A percentile compares a stretch with the other conserved stretches of the same genome.
Conservation (phyloP, 805 yeast genomes). For the Jamesozyma lodderae region DNA sequence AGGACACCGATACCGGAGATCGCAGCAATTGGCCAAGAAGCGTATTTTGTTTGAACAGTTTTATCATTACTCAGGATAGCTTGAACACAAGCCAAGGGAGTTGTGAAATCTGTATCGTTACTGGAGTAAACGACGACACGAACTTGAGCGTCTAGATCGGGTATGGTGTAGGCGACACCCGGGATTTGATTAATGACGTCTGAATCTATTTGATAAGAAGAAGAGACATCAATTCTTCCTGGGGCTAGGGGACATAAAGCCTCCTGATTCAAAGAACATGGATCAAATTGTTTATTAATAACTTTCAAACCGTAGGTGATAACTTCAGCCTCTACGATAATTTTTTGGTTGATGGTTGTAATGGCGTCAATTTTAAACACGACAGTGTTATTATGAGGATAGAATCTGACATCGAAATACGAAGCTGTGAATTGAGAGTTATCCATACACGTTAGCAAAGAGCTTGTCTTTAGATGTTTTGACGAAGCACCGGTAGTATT, state of each 20-base stretch:
- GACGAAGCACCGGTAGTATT: no score
- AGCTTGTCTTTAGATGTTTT: conserved; percentile 40
- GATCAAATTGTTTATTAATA: conserved; percentile 43
- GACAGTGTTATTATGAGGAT: conserved; percentile 55
- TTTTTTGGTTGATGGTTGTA: conserved; percentile 65
- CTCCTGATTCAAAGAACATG: conserved; percentile 53
- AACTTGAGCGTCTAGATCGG: conserved; percentile 90
- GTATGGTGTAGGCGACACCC: conserved; percentile 76
- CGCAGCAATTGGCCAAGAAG: conserved; percentile 94
- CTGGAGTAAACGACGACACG: conserved; percentile 54
- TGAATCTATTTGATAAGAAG: conserved; percentile 37
- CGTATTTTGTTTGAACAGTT: conserved; percentile 87
- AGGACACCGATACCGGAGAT: conserved; percentile 80
- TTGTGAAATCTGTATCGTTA: conserved; percentile 34
- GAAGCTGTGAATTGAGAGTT: conserved; percentile 81
- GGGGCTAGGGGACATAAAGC: conserved; percentile 75
- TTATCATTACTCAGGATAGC: conserved; percentile 81
- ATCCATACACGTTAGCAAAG: conserved; percentile 87
- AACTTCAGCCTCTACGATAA: conserved; percentile 55
- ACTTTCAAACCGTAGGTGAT: conserved; percentile 75
- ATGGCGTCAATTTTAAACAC: conserved; percentile 64
- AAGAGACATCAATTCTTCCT: conserved; percentile 71
- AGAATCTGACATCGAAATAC: conserved; percentile 65
- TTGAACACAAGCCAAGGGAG: conserved; percentile 81
- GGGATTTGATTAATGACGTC: conserved; percentile 53